Base-by-base conservation (phyloP, 768 basidiomycete genomes). In the Termitomyces bulborhizus region DNA sequence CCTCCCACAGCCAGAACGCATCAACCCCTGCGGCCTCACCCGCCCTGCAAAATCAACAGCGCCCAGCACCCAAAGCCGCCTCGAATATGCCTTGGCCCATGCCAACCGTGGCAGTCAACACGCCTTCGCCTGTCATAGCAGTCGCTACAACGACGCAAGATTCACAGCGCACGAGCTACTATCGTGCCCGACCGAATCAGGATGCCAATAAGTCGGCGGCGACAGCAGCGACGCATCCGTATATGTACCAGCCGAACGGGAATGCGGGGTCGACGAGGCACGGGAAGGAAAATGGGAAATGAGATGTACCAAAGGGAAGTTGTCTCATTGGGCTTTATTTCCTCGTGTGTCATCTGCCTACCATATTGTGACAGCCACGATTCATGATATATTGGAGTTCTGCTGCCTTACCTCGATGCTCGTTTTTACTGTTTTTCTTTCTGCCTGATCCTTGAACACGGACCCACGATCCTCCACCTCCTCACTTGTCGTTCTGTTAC, bases 91-190 rank as follows among this genome's bases (percentile, higher is more conserved):
- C 85, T 4, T 89, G 83, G 78, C 84, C 86, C 6, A 86, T 88
- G 84, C 86, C 86, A 1, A 86, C 83, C 1, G 78, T 87, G 31
- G 85, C 86, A 1, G 82, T 76, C 9, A 76, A 76, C 44, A 81
- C 82, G 2, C 65, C 79, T 0, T 80, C 85, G 5, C 78, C 84
- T 2, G 78, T 85, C 3, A 72, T 86, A 21, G 59, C 77, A 3
- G 60, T 71, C n/a, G 61, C 74, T 1, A 6, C 54, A 46, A 39
- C 37, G 63, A 52, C 49, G 9, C 71, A 69, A 34, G 79, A 78
- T n/a, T 77, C 73, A 37, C 75, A 73, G 37, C 68, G 76, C 13
- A 71, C 73, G 56, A 73, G 75, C 57, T 86, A 85, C 65, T 86
- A 86, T 59, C 77, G 84, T 9, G 71, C 74, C 3, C 76, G 79